These are phyloP conservation scores for Backusella tarrabulga DNA, from an alignment of 192 early-diverging fungal species.

Conservation along the genomic window DNA sequence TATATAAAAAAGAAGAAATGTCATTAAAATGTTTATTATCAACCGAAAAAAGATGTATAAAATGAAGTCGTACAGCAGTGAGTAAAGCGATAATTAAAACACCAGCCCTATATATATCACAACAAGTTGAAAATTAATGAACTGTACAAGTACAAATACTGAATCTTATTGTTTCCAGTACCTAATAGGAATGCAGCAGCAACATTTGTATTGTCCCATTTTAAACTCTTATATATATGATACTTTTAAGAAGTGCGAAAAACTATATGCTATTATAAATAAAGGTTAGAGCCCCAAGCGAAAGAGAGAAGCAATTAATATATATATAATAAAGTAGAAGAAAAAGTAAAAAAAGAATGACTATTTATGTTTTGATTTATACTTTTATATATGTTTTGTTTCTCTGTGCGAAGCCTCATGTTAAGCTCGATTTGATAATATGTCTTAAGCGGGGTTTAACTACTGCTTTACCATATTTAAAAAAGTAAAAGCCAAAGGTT, in stretches of 20 bases:
- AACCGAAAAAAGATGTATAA: not conserved
- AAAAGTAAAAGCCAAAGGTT: conserved; percentile 4
- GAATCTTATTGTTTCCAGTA: not conserved
- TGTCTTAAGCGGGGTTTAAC: not conserved
- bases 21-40: not conserved
- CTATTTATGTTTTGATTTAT: not conserved
- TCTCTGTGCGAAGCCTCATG: not conserved
- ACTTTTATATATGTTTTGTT: not conserved
- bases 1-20: not conserved
- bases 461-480: not conserved
- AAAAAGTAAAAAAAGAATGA: not conserved
- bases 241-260: not conserved
- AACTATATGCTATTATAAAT: not conserved
- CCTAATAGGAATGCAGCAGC: conserved; percentile 27
- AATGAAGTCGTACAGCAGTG: conserved; percentile 9
- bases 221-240: not conserved
- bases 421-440: not conserved
- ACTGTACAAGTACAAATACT: not conserved
- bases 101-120: conserved; percentile 21
- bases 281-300: not conserved
- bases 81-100: conserved; percentile 22
- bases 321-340: not conserved
- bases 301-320: not conserved
- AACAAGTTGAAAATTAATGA: not conserved
- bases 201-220: conserved; percentile 21